A percentile compares a stretch with the other conserved stretches of the same genome.
Evolutionary conservation across 441 rosid species (phyloP).

Genomic region (Iberis amara): DNA sequence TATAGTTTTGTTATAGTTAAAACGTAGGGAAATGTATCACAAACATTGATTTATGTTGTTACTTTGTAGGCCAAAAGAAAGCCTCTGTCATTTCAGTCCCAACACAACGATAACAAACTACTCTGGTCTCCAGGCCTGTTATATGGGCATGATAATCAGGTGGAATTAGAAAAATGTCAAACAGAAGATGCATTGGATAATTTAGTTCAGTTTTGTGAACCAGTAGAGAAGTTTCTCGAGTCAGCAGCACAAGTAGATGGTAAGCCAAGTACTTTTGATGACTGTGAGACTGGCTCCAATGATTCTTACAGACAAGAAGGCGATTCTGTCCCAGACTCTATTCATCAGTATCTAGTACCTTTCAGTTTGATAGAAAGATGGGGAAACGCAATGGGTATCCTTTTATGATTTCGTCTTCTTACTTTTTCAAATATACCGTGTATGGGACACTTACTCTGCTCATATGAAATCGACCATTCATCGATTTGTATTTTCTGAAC

Average conservation of each 20-base stretch:
- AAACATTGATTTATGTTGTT: slow-evolving; percentile 13
- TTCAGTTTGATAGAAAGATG: slow-evolving; percentile 73
- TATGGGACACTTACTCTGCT: slow-evolving; percentile 5
- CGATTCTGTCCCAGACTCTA: slow-evolving; percentile 18
- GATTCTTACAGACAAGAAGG: slow-evolving; percentile 35
- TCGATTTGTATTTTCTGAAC: slow-evolving; percentile 31
- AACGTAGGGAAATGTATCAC: not conserved
- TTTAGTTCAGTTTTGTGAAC: slow-evolving; percentile 55
- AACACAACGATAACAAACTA: slow-evolving; percentile 42
- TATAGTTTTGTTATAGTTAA: no score
- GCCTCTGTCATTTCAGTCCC: slow-evolving; percentile 52
- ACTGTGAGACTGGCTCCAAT: slow-evolving; percentile 28
- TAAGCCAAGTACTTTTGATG: slow-evolving; percentile 27
- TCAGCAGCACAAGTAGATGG: slow-evolving; percentile 27
- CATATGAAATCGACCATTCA: no score
- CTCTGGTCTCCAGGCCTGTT: slow-evolving; percentile 48
- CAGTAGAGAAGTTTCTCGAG: slow-evolving; percentile 72
- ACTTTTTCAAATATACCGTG: not conserved
- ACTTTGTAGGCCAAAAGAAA: slow-evolving; percentile 73
- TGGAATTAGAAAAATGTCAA: slow-evolving; percentile 30
- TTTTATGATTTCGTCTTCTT: slow-evolving; percentile 13
- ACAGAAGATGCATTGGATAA: slow-evolving; percentile 40
- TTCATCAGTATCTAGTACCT: slow-evolving; percentile 62
- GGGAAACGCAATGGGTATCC: slow-evolving; percentile 98
- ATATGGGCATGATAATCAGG: slow-evolving; percentile 33